Evolutionary conservation across 768 basidiomycete genomes (phyloP).

Genomic region (Termitomyces bulborhizus): DNA sequence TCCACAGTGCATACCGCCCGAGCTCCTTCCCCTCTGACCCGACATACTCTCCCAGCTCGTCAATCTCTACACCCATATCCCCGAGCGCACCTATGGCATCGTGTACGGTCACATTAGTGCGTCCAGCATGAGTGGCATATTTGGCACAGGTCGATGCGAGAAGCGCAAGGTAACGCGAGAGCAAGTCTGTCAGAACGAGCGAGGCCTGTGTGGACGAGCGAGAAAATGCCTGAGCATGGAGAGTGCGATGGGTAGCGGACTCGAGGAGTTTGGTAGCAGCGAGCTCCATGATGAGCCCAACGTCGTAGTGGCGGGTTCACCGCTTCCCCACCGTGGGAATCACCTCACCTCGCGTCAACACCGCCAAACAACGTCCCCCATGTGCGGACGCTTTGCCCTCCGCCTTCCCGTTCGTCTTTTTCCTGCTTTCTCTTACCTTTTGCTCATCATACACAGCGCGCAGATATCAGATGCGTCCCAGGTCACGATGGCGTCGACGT

Average conservation of each 20-base stretch:
- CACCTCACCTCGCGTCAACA: constrained; percentile 4
- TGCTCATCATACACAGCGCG: constrained; percentile 21
- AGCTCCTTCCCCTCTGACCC: constrained; percentile 64
- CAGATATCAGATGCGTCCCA: constrained; percentile 37
- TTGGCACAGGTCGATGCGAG: constrained; percentile 62
- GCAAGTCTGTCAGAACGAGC: constrained; percentile 64
- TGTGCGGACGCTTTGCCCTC: constrained; percentile 65
- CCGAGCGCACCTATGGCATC: constrained; percentile 65
- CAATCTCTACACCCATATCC: constrained; percentile 67
- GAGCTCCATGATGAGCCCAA: constrained; percentile 37
- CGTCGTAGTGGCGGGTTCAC: constrained; percentile 13
- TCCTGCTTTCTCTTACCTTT: background rate
- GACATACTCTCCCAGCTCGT: constrained; percentile 66
- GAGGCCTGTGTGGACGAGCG: constrained; percentile 71
- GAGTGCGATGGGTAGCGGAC: constrained; percentile 57
- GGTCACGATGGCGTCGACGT: constrained; percentile 38
- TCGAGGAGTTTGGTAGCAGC: constrained; percentile 59
- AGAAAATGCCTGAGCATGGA: constrained; percentile 75
- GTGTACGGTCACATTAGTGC: constrained; percentile 45
- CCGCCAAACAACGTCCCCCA: constrained; percentile 17
- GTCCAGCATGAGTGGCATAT: constrained; percentile 72
- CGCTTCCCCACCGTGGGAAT: constrained; percentile 5
- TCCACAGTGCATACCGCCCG: constrained; percentile 59
- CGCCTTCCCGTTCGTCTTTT: constrained; percentile 34
- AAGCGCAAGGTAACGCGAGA: constrained; percentile 67